These are phyloP conservation scores for Puya raimondii DNA, from an alignment of 176 grass and related monocot species.

Conservation along the genomic window DNA sequence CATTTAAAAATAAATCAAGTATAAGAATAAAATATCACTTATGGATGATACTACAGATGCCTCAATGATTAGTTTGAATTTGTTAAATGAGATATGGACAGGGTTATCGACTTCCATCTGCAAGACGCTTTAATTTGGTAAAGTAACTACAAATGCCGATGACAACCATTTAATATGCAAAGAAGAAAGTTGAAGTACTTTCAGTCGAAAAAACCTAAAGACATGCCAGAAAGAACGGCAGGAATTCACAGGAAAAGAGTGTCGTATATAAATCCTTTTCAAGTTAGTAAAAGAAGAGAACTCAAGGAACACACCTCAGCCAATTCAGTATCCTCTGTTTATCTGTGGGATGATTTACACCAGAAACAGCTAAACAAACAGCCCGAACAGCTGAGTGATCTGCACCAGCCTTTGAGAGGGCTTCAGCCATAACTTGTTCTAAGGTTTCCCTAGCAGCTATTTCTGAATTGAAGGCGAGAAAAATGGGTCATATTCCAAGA, in stretches of 20 bases:
- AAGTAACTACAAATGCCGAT: too few species aligned
- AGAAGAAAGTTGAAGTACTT: too few species aligned
- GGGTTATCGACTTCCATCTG: too few species aligned
- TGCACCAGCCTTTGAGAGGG: constrained; percentile 45
- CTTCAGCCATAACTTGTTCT: constrained; percentile 61
- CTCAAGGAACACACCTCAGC: constrained; percentile 48
- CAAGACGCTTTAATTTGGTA: too few species aligned
- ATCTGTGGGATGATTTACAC: constrained; percentile 90
- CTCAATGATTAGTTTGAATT: too few species aligned
- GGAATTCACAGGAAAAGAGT: neutral
- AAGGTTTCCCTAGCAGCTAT: constrained; percentile 54
- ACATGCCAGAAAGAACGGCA: too few species aligned
- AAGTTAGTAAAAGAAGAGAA: too few species aligned
- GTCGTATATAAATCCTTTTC: neutral
- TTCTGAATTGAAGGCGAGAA: constrained; percentile 41
- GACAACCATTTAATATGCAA: too few species aligned
- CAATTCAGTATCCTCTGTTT: constrained; percentile 77
- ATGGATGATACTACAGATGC: neutral
- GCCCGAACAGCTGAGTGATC: constrained; percentile 51
- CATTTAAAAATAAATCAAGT: neutral
- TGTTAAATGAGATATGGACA: too few species aligned
- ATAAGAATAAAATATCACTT: neutral
- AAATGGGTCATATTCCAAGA: constrained; percentile 9
- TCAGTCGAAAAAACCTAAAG: too few species aligned
- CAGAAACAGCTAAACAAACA: constrained; percentile 88